These are phyloP conservation scores for Neurospora sp. DNA, from an alignment of 2,329 filamentous ascomycete species.

Conservation along the genomic window DNA sequence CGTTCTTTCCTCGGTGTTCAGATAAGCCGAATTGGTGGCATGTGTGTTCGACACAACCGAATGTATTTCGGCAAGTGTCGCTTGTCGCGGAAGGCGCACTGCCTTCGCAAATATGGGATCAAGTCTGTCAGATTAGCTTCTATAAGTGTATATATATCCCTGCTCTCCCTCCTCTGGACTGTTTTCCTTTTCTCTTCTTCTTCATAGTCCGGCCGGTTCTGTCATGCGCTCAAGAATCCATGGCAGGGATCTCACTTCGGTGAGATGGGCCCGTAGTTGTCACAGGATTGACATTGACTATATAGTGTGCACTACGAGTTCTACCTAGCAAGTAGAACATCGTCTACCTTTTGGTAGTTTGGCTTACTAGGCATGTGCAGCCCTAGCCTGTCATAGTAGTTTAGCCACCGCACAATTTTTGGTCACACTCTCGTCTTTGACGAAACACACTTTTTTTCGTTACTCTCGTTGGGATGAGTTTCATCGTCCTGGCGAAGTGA, in stretches of 20 bases:
- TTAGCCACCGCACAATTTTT: background rate
- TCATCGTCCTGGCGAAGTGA: background rate
- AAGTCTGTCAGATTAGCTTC: background rate
- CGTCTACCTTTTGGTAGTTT: too few species aligned
- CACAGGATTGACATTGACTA: too few species aligned
- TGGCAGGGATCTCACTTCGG: background rate
- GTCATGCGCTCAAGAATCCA: background rate
- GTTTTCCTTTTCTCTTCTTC: background rate
- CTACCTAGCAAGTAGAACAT: too few species aligned
- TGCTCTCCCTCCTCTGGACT: background rate
- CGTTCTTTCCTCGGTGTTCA: background rate
- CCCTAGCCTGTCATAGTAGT: too few species aligned
- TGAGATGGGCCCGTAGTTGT: background rate
- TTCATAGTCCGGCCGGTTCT: background rate
- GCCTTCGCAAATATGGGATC: background rate
- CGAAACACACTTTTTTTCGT: background rate
- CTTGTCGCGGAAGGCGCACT: background rate
- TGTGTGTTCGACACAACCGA: background rate
- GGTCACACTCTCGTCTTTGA: background rate
- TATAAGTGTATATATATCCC: background rate
- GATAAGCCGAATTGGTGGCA: background rate
- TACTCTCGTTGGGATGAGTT: background rate
- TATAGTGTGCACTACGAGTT: too few species aligned
- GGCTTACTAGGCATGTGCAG: too few species aligned
- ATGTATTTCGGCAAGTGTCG: background rate